Evolutionary conservation across 2,329 filamentous ascomycete species (phyloP).

Genomic region (Zarea fungicola): DNA sequence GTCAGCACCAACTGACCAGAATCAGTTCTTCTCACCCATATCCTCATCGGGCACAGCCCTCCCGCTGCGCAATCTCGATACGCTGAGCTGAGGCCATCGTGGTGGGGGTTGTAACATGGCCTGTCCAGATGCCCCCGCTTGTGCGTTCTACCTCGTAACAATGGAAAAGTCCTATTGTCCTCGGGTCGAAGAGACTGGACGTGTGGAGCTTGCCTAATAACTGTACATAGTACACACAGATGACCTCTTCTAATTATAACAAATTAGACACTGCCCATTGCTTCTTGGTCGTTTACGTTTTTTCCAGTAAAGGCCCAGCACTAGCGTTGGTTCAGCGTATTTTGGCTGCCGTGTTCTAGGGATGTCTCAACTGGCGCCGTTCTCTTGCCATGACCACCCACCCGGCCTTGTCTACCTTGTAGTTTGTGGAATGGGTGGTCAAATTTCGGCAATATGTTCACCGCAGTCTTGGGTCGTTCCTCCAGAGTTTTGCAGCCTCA

Average conservation of each 20-base stretch:
- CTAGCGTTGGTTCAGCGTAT: background rate
- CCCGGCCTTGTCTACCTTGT: no score
- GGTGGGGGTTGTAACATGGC: conserved; percentile 7
- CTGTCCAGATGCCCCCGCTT: conserved; percentile 5
- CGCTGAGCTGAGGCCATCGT: conserved; percentile 4
- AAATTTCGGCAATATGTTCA: background rate
- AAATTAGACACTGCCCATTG: background rate
- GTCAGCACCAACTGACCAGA: background rate
- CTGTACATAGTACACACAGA: background rate
- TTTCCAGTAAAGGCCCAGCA: background rate
- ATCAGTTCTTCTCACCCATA: background rate
- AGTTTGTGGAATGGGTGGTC: background rate
- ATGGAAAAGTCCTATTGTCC: background rate
- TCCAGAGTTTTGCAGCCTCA: no score
- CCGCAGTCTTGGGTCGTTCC: no score
- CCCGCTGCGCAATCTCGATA: conserved; percentile 7
- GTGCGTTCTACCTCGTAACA: conserved; percentile 3
- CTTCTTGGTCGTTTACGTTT: background rate
- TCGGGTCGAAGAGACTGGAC: background rate
- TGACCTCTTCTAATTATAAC: background rate
- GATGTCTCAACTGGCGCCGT: background rate
- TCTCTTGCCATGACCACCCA: background rate
- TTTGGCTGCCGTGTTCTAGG: background rate
- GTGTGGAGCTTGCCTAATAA: background rate
- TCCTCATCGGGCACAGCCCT: conserved; percentile 9